These are phyloP conservation scores for Globisporangium uncinulatum DNA, from an alignment of 352 stramenopile species.

Conservation along the genomic window DNA sequence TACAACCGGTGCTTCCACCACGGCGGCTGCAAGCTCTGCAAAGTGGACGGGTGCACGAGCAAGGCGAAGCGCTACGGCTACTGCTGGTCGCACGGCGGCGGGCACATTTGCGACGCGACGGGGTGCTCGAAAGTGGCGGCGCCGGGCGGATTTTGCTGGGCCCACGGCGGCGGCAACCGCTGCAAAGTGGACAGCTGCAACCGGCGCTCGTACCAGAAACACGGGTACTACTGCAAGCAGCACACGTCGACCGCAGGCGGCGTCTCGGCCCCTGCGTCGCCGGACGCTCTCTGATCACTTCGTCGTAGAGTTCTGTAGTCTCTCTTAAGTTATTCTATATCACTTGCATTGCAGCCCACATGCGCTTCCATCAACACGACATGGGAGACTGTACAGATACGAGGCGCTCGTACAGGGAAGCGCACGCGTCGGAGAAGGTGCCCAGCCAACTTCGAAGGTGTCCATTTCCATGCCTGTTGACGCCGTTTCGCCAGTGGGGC, in stretches of 20 bases:
- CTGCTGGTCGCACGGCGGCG: conserved; percentile 65
- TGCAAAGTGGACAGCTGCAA: conserved; percentile 70
- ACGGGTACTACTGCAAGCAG: conserved; percentile 68
- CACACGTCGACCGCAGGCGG: conserved; percentile 16
- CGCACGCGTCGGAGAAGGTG: no score
- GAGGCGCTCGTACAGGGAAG: no score
- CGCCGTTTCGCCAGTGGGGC: no score
- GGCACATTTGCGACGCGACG: conserved; percentile 45
- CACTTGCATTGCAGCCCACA: no score
- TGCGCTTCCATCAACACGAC: no score
- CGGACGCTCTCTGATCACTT: no score
- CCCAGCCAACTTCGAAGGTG: no score
- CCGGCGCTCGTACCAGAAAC: conserved; percentile 60
- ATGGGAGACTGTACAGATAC: no score
- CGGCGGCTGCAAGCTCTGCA: conserved; percentile 60
- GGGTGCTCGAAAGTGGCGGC: conserved; percentile 62
- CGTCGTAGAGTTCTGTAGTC: not conserved
- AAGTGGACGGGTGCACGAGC: conserved; percentile 51
- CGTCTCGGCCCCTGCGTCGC: not conserved
- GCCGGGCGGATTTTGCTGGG: conserved; percentile 62
- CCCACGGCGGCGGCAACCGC: conserved; percentile 29
- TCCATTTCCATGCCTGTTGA: no score
- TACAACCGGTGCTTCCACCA: conserved; percentile 71
- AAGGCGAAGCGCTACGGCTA: conserved; percentile 70
- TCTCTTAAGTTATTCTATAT: not conserved